phyloP scores from a whole-genome alignment of 2,329 filamentous ascomycete genomes.

The Microcera coccophila region DNA sequence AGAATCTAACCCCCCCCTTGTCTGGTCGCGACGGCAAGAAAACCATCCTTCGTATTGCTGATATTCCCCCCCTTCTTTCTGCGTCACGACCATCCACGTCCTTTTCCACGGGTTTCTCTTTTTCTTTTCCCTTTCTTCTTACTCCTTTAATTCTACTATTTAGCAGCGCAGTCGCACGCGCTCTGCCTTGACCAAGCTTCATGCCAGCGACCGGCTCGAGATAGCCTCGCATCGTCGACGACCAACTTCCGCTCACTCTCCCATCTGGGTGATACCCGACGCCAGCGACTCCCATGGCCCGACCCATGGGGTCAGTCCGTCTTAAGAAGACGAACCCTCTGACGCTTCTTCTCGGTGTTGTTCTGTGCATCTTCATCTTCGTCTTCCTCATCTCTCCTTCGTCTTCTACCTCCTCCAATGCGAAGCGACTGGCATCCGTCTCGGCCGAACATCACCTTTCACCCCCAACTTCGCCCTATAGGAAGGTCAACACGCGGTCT shows the following conservation, averaged over 20 bases:
- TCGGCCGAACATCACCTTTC: constrained; percentile 42
- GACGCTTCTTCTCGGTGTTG: constrained; percentile 66
- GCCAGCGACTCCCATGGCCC: constrained; percentile 43
- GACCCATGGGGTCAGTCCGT: constrained; percentile 61
- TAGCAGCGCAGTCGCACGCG: neutral
- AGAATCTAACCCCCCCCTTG: constrained; percentile 21
- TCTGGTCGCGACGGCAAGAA: constrained; percentile 15
- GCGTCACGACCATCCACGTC: constrained; percentile 2
- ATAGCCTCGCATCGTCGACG: constrained; percentile 18
- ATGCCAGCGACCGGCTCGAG: constrained; percentile 19
- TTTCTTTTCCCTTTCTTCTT: neutral
- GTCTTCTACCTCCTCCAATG: constrained; percentile 49
- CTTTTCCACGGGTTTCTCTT: neutral
- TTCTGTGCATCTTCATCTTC: constrained; percentile 70
- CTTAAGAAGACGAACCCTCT: constrained; percentile 77
- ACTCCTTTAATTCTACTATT: neutral
- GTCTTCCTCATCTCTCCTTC: constrained; percentile 57
- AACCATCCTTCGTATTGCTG: constrained; percentile 24
- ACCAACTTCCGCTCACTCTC: constrained; percentile 5
- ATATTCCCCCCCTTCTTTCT: constrained; percentile 19
- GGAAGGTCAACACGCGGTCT: constrained; percentile 35
- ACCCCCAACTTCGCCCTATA: constrained; percentile 42
- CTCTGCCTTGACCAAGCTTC: constrained; percentile 13
- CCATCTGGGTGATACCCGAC: constrained; percentile 7
- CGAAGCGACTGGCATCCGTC: constrained; percentile 44